Evolutionary conservation across 352 stramenopile genomes (phyloP).

Genomic region (Plasmopara viticola): DNA sequence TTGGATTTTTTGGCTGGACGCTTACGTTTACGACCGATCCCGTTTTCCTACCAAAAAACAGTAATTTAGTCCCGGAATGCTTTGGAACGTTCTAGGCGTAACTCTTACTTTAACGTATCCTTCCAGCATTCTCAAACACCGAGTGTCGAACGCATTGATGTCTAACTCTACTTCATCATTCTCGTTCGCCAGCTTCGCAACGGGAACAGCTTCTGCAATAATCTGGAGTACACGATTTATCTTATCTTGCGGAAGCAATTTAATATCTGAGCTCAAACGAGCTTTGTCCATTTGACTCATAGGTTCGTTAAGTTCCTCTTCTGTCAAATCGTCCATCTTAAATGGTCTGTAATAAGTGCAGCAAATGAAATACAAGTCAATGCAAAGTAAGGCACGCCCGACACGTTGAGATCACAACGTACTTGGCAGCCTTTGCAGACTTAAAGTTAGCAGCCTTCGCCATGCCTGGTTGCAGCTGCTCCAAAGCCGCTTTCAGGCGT

Average conservation of each 20-base stretch:
- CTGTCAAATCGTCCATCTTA: conserved; percentile 85
- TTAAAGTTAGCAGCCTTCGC: conserved; percentile 38
- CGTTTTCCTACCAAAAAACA: conserved; percentile 53
- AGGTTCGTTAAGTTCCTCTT: conserved; percentile 81
- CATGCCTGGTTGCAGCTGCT: conserved; percentile 64
- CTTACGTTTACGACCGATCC: conserved; percentile 83
- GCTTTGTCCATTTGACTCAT: conserved; percentile 84
- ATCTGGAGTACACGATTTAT: conserved; percentile 87
- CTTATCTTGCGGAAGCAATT: conserved; percentile 77
- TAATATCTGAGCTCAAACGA: conserved; percentile 74
- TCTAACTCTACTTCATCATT: conserved; percentile 87
- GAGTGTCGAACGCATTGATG: conserved; percentile 84
- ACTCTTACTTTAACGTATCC: conserved; percentile 81
- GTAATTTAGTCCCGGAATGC: conserved; percentile 14
- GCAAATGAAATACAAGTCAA: conserved; percentile 7
- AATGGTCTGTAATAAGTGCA: conserved; percentile 50
- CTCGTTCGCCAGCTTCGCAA: conserved; percentile 77
- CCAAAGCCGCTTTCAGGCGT: conserved; percentile 78
- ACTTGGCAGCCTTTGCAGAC: conserved; percentile 49
- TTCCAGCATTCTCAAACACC: conserved; percentile 85
- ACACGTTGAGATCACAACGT: conserved; percentile 9
- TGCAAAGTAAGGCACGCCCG: not conserved
- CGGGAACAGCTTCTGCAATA: conserved; percentile 81
- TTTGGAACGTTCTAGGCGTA: conserved; percentile 5
- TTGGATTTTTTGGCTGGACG: conserved; percentile 51